These are phyloP conservation scores for Anacardium occidentale DNA, from an alignment of 345 rosid genomes.

Conservation along the genomic window DNA sequence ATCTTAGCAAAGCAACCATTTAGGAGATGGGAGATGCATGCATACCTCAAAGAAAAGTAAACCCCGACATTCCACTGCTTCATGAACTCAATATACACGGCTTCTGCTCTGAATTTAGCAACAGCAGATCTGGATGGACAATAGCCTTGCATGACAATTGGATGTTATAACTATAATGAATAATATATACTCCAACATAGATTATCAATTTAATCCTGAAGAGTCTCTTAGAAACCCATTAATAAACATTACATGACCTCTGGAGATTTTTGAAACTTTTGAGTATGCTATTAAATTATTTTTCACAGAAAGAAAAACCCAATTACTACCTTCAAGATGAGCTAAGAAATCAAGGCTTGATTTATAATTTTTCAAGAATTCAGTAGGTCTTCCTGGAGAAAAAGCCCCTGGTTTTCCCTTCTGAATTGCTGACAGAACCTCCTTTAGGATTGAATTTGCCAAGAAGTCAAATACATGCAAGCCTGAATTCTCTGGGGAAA, in stretches of 20 bases:
- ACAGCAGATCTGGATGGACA: constrained; percentile 97
- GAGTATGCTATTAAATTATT: neutral
- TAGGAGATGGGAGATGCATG: constrained; percentile 14
- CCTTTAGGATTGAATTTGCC: constrained; percentile 94
- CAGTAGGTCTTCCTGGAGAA: constrained; percentile 97
- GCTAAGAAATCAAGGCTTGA: constrained; percentile 84
- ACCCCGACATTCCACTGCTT: constrained; percentile 98
- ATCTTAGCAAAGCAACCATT: constrained; percentile 1
- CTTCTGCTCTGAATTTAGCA: constrained; percentile 73
- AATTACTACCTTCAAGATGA: constrained; percentile 83
- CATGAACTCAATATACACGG: constrained; percentile 72
- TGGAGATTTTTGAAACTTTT: neutral
- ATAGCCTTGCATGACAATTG: constrained; percentile 77
- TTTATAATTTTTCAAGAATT: constrained; percentile 87
- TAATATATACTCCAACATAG: constrained; percentile 9
- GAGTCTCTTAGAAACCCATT: constrained; percentile 12
- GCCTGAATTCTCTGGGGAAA: constrained; percentile 93
- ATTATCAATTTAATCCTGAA: neutral
- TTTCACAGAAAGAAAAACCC: constrained; percentile 15
- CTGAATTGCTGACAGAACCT: constrained; percentile 79
- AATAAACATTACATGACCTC: constrained; percentile 20
- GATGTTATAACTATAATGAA: constrained; percentile 34
- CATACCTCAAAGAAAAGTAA: constrained; percentile 90
- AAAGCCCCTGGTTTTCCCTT: constrained; percentile 95
- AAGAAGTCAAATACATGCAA: constrained; percentile 93